Evolutionary conservation across 495 filamentous ascomycete species (phyloP).

Genomic region (Penicillium lagena): DNA sequence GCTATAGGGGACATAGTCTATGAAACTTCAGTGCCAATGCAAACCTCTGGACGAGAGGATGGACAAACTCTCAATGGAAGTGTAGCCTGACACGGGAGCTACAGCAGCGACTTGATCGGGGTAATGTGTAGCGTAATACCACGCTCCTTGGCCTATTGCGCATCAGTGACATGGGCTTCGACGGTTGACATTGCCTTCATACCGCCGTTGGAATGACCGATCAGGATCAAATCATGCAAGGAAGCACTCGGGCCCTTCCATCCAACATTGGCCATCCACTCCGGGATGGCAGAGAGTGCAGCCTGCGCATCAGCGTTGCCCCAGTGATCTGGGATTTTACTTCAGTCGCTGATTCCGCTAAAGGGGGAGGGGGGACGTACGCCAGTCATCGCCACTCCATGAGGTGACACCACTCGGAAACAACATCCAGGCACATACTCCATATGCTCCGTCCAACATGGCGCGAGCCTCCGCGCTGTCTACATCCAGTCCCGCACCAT

Average conservation of each 20-base stretch:
- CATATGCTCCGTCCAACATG: constrained; percentile 40
- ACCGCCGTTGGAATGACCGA: too few relatives aligned
- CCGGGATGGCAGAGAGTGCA: constrained; percentile 39
- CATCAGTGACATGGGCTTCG: constrained; percentile 15
- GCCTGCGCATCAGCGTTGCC: constrained; percentile 52
- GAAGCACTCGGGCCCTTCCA: too few relatives aligned
- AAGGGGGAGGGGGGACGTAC: constrained; percentile 22
- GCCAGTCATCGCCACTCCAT: constrained; percentile 62
- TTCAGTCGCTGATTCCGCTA: constrained; percentile 8
- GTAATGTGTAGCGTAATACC: constrained; percentile 52
- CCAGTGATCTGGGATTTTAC: constrained; percentile 39
- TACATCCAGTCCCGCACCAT: constrained; percentile 54
- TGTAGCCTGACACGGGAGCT: constrained; percentile 51
- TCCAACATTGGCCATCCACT: constrained; percentile 39
- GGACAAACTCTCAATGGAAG: constrained; percentile 49
- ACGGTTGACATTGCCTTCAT: too few relatives aligned
- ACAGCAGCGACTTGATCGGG: constrained; percentile 53
- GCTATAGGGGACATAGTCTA: constrained; percentile 54
- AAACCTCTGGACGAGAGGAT: too few relatives aligned
- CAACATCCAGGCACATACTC: constrained; percentile 51
- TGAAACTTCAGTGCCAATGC: background rate
- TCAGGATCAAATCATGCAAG: too few relatives aligned
- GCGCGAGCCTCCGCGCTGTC: constrained; percentile 38
- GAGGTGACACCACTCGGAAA: constrained; percentile 54
- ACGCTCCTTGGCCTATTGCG: constrained; percentile 44